These are phyloP conservation scores for Mucor circinelloides DNA, from an alignment of 371 early-diverging fungal genomes.

Conservation along the genomic window DNA sequence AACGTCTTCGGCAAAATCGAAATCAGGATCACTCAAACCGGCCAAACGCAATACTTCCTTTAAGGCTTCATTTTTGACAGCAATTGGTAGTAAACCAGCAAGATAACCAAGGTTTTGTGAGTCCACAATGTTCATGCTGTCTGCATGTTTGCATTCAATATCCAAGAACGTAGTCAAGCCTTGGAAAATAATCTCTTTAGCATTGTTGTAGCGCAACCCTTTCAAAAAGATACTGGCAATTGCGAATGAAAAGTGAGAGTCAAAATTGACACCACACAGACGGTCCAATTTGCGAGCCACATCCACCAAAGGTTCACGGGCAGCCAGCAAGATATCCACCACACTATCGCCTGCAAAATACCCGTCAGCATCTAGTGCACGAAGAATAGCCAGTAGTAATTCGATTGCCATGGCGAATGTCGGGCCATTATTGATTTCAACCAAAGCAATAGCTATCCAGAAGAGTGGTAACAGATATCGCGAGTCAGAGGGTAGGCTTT, in stretches of 20 bases:
- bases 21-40: constrained; percentile 43
- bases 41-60: constrained; percentile 63
- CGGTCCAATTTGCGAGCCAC: constrained; percentile 72
- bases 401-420: constrained; percentile 75
- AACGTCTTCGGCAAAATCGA: constrained; percentile 31
- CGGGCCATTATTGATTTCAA: constrained; percentile 83
- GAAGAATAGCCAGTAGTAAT: constrained; percentile 72
- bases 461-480: constrained; percentile 81
- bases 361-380: constrained; percentile 73
- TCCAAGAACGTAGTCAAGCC: constrained; percentile 75
- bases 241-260: constrained; percentile 86
- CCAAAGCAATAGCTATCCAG: constrained; percentile 87
- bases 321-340: constrained; percentile 67
- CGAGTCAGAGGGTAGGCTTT: constrained; percentile 79
- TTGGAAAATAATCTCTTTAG: constrained; percentile 72
- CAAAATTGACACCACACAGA: constrained; percentile 79
- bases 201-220: constrained; percentile 77
- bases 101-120: constrained; percentile 75
- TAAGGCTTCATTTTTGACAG: constrained; percentile 66
- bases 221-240: constrained; percentile 80
- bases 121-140: constrained; percentile 26
- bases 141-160: constrained; percentile 63
- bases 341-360: constrained; percentile 73
- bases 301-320: constrained; percentile 74
- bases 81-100: constrained; percentile 71